Evolutionary conservation across 345 rosid genomes (phyloP).

Genomic region (Syzygium jambos): DNA sequence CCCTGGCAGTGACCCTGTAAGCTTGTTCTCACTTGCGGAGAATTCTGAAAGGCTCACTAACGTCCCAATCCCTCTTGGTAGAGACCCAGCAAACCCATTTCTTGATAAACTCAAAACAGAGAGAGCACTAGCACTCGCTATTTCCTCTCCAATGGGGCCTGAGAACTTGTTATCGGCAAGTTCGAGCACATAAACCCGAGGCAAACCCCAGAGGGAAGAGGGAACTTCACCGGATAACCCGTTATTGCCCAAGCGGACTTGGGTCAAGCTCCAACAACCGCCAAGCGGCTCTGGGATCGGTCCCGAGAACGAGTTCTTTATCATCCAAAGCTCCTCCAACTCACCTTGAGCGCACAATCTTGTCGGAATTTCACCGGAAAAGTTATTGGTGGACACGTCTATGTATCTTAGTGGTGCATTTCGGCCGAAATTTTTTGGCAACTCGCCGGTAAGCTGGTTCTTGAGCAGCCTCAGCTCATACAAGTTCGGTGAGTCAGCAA

Average conservation of each 20-base stretch:
- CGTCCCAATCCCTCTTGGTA: conserved; percentile 78
- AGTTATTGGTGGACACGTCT: conserved; percentile 63
- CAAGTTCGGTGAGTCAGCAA: conserved; percentile 59
- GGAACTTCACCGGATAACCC: conserved; percentile 70
- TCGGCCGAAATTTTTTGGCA: conserved; percentile 62
- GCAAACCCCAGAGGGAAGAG: conserved; percentile 77
- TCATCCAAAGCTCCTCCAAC: conserved; percentile 65
- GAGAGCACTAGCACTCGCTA: conserved; percentile 58
- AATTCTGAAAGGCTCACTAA: conserved; percentile 41
- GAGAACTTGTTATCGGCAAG: conserved; percentile 53
- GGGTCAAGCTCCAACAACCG: conserved; percentile 50
- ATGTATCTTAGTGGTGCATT: conserved; percentile 76
- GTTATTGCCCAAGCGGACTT: conserved; percentile 70
- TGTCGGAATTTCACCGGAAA: conserved; percentile 58
- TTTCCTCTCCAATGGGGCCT: conserved; percentile 49
- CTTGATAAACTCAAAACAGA: conserved; percentile 51
- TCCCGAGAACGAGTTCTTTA: conserved; percentile 66
- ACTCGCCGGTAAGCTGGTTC: conserved; percentile 52
- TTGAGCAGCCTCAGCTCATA: conserved; percentile 78
- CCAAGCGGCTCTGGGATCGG: conserved; percentile 49
- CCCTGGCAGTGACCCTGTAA: conserved; percentile 58
- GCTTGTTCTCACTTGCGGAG: conserved; percentile 50
- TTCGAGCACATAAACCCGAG: conserved; percentile 68
- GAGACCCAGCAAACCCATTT: conserved; percentile 56
- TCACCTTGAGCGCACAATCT: conserved; percentile 53